Base-by-base conservation (phyloP, 2,329 filamentous ascomycete genomes). In the Hypoxylon sp. region DNA sequence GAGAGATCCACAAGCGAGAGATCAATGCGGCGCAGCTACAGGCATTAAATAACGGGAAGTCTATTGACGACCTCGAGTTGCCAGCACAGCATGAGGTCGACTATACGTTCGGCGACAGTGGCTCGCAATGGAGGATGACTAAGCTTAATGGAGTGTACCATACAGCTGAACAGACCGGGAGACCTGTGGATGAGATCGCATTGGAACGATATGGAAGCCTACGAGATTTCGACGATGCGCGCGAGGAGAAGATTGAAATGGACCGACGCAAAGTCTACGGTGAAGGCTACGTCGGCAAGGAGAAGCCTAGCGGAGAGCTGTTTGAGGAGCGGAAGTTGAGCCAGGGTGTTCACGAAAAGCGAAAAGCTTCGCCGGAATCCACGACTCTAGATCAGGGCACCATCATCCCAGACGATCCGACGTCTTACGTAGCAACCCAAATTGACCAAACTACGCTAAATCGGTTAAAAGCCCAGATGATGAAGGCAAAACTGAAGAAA, bases 71-170 rank as follows among this genome's bases (percentile, higher is more conserved):
- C 13, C 78, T 88, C 8, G 82, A 85, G 22, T 79, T 88, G 6
- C 84, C 86, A 1, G 83, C 85, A 0, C 81, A 89, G 49, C 84
- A 89, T 59, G 87, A 92, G 62, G 88, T 97, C 7, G 85, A 88
- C 64, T 99, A 98, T 77, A 92, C 84, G 0, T 97, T 99, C 79
- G 96, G 97, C 17, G 96, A 99, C 78, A 83, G 88, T 6, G 95
- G 96, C 0, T 95, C 95, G 13, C 89, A 94, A 74, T 99, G 97
- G 96, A 91, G 97, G 55, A 97, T 99, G 95, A 97, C 92, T 5
- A 98, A 95, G 79, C 88, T 99, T 33, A 94, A 92, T 72, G 92
- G 90, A 10, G 93, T 97, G 1, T 97, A 97, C 79, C 88, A 89
- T 27, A 87, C 91, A 60, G 93, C 94, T 0, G 86, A 97, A 73